A percentile compares a stretch with the other conserved stretches of the same genome.
Conservation (phyloP, 225 moss, liverwort and hornwort genomes). For the Anthoceros angustus region DNA sequence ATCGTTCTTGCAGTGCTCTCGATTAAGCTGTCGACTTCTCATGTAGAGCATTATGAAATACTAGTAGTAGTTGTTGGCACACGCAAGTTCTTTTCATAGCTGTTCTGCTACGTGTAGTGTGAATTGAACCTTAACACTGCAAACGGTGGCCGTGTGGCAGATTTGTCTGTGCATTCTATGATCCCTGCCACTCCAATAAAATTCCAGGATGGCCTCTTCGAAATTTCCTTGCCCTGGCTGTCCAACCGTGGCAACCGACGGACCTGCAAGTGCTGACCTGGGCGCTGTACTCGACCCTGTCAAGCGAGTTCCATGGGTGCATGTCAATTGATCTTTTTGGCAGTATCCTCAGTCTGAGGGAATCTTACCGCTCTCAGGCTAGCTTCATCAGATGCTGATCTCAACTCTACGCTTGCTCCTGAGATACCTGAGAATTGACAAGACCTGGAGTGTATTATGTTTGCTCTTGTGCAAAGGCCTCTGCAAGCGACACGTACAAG, state of each 20-base stretch:
- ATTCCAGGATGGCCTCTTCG: constrained; percentile 97
- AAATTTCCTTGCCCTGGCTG: constrained; percentile 81
- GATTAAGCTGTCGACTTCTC: background rate
- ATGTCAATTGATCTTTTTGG: background rate
- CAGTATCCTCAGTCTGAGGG: background rate
- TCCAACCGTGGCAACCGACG: constrained; percentile 54
- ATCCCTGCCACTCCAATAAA: constrained; percentile 68
- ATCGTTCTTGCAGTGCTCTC: background rate
- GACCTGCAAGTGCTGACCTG: constrained; percentile 64
- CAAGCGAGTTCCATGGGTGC: constrained; percentile 18
- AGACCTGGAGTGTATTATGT: too few relatives aligned
- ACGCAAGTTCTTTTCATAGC: too few relatives aligned
- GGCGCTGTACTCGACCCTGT: constrained; percentile 85
- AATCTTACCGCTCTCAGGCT: constrained; percentile 29
- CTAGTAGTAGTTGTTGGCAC: background rate
- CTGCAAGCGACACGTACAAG: too few relatives aligned
- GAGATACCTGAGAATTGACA: too few relatives aligned
- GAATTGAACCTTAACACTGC: too few relatives aligned
- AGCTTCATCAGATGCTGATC: constrained; percentile 87
- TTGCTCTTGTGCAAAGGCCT: too few relatives aligned
- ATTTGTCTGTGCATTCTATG: constrained; percentile 69
- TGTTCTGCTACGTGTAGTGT: too few relatives aligned
- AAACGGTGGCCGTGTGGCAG: constrained; percentile 17
- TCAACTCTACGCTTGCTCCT: constrained; percentile 26
- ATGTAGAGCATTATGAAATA: background rate